Evolutionary conservation across 2,329 filamentous ascomycete species (phyloP).

Genomic region (Penicillium verrucosum): DNA sequence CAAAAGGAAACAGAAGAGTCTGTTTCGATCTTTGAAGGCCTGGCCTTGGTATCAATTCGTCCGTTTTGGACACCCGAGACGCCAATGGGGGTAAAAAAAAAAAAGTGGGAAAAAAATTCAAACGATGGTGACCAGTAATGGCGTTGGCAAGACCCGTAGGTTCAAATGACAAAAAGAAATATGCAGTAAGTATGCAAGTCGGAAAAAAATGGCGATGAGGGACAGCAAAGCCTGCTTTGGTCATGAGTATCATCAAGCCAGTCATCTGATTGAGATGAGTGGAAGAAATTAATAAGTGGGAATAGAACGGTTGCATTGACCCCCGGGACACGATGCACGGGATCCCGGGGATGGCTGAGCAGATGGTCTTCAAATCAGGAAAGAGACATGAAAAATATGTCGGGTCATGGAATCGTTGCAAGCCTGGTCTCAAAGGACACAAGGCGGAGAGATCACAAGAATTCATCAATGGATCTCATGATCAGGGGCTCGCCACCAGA

Average conservation of each 20-base stretch:
- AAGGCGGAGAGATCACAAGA: constrained; percentile 34
- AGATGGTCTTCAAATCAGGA: constrained; percentile 16
- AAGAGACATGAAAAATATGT: constrained; percentile 18
- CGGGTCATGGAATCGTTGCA: constrained; percentile 34
- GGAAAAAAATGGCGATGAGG: constrained; percentile 21
- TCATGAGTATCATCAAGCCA: constrained; percentile 35
- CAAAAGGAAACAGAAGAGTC: constrained; percentile 5
- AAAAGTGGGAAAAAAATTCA: constrained; percentile 2
- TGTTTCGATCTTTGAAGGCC: constrained; percentile 12
- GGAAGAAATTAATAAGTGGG: constrained; percentile 18
- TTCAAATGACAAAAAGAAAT: constrained; percentile 2
- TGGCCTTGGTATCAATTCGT: constrained; percentile 14
- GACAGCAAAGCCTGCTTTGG: constrained; percentile 45
- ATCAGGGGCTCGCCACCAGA: constrained; percentile 39
- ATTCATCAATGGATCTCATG: constrained; percentile 47
- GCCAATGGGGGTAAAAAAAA: constrained; percentile 21
- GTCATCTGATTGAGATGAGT: constrained; percentile 16
- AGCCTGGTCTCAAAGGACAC: constrained; percentile 5
- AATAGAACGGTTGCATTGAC: constrained; percentile 9
- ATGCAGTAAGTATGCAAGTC: constrained; percentile 12
- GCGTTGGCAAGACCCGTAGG: neutral
- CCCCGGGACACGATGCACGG: neutral
- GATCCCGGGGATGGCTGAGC: neutral
- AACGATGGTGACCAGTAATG: constrained; percentile 1
- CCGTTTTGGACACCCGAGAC: constrained; percentile 30